Base-by-base conservation (phyloP, 352 stramenopile genomes). In the Bremia lactucae region DNA sequence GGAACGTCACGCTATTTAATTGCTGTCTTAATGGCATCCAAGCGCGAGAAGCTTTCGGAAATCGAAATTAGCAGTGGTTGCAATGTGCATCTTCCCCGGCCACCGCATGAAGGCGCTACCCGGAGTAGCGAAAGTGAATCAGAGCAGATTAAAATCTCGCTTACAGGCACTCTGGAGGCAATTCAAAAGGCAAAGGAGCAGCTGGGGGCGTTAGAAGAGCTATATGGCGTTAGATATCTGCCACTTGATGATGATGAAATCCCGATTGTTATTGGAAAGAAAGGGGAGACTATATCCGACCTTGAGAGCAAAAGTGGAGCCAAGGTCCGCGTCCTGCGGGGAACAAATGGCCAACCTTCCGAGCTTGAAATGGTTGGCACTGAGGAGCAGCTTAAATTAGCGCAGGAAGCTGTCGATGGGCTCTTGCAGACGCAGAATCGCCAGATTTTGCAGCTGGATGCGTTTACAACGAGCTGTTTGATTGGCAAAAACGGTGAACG, bases 401-500 rank as follows among this genome's bases (percentile, higher is more conserved):
- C 71, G 1, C 69, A 82, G 44, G 46, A 42, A 20, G 62, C 57
- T 13, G 40, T 89, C 13, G 73, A 87, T 40, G 57, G 55, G 40
- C 64, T 89, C 25, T 49, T 89, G 39, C 72, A 87, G 56, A 87
- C 72, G n/a, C 57, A 80, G 42, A 71, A 86, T 46, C 73, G 74
- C n/a, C 62, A 81, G n/a, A 47, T 89, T 8, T 36, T 89, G 41
- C 68, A 85, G 34, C 51, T 89, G 5, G 77, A 89, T 49, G 60
- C 73, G 8, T 87, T 89, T 39, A 63, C 77, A 2, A 73, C 67
- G 2, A 68, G 68, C 1, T 86, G 74, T 25, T 52, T 89, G 38
- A 89, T 89, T 16, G 77, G 77, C 6, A 83, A 83, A 31, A 89
- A 89, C 55, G 77, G 77, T 22, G 77, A 89, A 39, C 71, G 74